These are phyloP conservation scores for Aspergillus arachidicola DNA, from an alignment of 2,329 filamentous ascomycete genomes.

Conservation along the genomic window DNA sequence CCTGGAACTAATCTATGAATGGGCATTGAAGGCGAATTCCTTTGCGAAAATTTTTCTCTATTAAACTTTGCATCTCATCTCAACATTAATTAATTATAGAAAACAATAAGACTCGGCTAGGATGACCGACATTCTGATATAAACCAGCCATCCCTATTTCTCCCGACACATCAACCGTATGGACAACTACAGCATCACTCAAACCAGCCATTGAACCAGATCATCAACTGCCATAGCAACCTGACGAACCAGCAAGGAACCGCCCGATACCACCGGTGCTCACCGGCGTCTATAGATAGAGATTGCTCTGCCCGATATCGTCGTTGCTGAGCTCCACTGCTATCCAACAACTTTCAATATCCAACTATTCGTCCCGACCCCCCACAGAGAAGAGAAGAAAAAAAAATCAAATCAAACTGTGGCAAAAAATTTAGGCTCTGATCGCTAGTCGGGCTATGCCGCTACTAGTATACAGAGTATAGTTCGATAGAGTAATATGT, in stretches of 20 bases:
- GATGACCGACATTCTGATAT: neutral
- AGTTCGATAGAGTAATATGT: neutral
- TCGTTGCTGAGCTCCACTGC: neutral
- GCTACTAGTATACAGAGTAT: neutral
- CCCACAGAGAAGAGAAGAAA: neutral
- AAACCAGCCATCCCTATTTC: neutral
- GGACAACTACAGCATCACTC: neutral
- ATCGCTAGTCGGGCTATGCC: neutral
- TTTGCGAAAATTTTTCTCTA: neutral
- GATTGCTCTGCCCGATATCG: neutral
- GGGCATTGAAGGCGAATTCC: neutral
- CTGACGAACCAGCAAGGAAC: neutral
- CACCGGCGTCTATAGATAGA: conserved; percentile 1
- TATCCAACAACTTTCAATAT: neutral
- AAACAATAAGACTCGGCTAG: neutral
- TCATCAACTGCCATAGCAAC: neutral
- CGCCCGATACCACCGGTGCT: neutral
- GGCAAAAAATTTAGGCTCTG: conserved; percentile 1
- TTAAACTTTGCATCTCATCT: neutral
- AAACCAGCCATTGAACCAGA: neutral
- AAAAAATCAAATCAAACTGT: neutral
- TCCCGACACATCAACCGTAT: neutral
- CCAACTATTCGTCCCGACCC: neutral
- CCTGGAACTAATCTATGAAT: neutral
- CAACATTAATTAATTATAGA: neutral